These are phyloP conservation scores for Meyerozyma carpophila DNA, from an alignment of 1,139 yeast species.

Conservation along the genomic window DNA sequence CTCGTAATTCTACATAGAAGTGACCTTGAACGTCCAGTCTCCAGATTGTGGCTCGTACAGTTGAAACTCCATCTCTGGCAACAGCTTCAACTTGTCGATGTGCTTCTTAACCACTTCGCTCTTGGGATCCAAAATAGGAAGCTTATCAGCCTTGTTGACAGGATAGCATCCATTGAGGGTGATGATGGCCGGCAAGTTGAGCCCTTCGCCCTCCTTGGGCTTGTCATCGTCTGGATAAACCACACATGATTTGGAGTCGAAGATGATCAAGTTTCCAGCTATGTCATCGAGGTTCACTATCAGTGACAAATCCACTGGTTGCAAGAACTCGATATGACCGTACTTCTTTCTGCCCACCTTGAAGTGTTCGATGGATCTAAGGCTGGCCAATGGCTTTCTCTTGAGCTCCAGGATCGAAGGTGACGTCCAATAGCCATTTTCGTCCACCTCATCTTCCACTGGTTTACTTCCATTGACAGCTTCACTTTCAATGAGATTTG, in stretches of 20 bases:
- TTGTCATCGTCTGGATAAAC: slow-evolving; percentile 80
- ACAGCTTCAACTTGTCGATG: slow-evolving; percentile 57
- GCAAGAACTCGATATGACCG: slow-evolving; percentile 71
- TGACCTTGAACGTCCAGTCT: slow-evolving; percentile 68
- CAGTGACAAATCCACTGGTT: slow-evolving; percentile 78
- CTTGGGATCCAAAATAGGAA: slow-evolving; percentile 73
- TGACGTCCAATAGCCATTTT: slow-evolving; percentile 80
- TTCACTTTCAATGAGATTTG: slow-evolving; percentile 3
- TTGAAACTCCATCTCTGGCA: slow-evolving; percentile 58
- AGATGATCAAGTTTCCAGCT: slow-evolving; percentile 58
- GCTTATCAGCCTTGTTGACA: slow-evolving; percentile 60
- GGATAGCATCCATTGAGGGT: slow-evolving; percentile 80
- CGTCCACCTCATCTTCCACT: slow-evolving; percentile 34
- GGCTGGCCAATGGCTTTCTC: slow-evolving; percentile 53
- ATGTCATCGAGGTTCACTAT: slow-evolving; percentile 56
- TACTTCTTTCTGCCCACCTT: slow-evolving; percentile 74
- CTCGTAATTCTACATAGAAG: slow-evolving; percentile 8
- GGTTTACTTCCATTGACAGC: slow-evolving; percentile 23
- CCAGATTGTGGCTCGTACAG: slow-evolving; percentile 79
- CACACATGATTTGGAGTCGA: slow-evolving; percentile 57
- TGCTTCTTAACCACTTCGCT: slow-evolving; percentile 70
- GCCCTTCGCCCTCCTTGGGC: slow-evolving; percentile 65
- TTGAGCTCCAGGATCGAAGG: slow-evolving; percentile 67
- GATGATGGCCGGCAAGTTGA: slow-evolving; percentile 70
- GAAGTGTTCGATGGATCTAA: slow-evolving; percentile 60